phyloP scores from a whole-genome alignment of 208 protist genomes.

The Histomonas meleagridis region DNA sequence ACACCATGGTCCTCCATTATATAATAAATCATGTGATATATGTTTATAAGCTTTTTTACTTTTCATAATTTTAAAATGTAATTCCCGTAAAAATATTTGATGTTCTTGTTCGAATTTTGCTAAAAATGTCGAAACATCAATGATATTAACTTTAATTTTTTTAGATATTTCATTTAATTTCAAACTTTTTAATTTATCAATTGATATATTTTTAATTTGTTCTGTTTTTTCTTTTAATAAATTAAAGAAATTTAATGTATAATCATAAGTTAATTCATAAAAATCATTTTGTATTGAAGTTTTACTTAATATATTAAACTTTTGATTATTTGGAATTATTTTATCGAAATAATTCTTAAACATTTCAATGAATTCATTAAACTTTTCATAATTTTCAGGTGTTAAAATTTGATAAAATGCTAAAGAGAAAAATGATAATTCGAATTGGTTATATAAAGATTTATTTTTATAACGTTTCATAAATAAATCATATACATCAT shows the following conservation, averaged over 20 bases:
- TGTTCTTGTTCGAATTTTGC: not conserved
- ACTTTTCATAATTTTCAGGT: not conserved
- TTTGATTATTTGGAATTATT: not conserved
- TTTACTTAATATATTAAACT: no score
- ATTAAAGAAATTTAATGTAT: no score
- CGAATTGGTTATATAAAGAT: no score
- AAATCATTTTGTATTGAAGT: no score
- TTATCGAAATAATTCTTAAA: not conserved
- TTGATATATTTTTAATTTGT: not conserved
- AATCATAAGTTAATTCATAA: no score
- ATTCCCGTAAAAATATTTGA: no score
- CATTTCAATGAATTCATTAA: not conserved
- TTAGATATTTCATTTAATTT: not conserved
- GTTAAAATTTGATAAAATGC: not conserved
- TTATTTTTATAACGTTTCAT: no score
- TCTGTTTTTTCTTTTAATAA: no score
- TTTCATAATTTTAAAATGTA: no score
- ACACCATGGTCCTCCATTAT: not conserved
- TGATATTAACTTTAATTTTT: not conserved
- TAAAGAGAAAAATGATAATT: not conserved
- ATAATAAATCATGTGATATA: not conserved
- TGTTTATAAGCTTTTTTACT: no score
- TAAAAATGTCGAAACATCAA: not conserved
- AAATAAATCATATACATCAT: no score
- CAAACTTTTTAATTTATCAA: not conserved